These are phyloP conservation scores for Nectriaceae sp. DNA, from an alignment of 2,329 filamentous ascomycete genomes.

Conservation along the genomic window DNA sequence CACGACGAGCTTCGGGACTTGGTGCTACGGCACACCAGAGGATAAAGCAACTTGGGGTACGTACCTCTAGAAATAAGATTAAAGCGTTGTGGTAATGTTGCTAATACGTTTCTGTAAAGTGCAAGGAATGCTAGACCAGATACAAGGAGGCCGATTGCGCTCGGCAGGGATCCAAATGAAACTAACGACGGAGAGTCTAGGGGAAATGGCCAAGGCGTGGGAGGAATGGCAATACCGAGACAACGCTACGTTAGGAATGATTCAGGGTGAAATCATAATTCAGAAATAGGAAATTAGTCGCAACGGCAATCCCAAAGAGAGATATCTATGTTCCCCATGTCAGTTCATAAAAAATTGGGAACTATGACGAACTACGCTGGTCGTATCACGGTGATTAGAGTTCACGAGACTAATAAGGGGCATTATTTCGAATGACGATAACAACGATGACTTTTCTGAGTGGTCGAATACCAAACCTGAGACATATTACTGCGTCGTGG, in stretches of 20 bases:
- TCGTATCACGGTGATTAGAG: no score
- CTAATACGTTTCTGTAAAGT: constrained; percentile 10
- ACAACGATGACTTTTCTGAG: no score
- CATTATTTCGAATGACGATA: no score
- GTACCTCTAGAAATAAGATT: no score
- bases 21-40: constrained; percentile 28
- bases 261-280: constrained; percentile 32
- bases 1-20: constrained; percentile 29
- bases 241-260: constrained; percentile 30
- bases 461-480: no score
- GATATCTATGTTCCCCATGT: no score
- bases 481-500: no score
- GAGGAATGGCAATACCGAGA: constrained; percentile 26
- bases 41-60: constrained; percentile 31
- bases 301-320: no score
- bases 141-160: constrained; percentile 25
- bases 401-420: no score
- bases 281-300: constrained; percentile 22
- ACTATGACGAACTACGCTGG: no score
- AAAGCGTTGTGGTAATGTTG: no score
- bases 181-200: constrained; percentile 24
- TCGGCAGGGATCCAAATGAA: constrained; percentile 26
- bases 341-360: no score
- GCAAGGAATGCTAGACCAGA: constrained; percentile 28
- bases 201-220: constrained; percentile 32